A percentile compares a stretch with the other conserved stretches of the same genome.
Conservation (phyloP, 331 rosid genomes). For the Telfairia occidentalis region DNA sequence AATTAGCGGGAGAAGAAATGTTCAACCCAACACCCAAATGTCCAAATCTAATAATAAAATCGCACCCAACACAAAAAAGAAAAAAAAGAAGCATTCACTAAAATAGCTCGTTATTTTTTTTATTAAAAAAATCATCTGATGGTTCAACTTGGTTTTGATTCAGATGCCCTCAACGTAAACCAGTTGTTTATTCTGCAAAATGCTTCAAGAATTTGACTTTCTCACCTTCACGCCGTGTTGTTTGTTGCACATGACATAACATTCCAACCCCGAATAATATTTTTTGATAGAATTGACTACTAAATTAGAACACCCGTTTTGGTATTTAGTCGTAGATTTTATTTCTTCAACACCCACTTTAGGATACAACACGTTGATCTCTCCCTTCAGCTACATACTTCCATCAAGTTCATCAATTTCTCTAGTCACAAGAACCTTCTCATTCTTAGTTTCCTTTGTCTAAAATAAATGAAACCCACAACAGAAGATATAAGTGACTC, state of each 20-base stretch:
- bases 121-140: background rate
- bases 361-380: background rate
- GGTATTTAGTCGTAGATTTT: too few relatives aligned
- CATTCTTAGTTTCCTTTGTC: too few relatives aligned
- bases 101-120: slow-evolving; percentile 36
- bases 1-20: background rate
- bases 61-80: background rate
- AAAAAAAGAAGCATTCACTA: background rate
- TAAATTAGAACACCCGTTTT: too few relatives aligned
- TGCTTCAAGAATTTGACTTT: background rate
- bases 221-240: background rate
- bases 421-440: background rate
- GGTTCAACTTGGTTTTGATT: slow-evolving; percentile 3
- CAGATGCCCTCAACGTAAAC: background rate
- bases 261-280: background rate
- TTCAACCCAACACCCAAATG: background rate
- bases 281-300: background rate
- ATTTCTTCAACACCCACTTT: background rate
- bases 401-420: background rate
- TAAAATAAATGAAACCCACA: too few relatives aligned
- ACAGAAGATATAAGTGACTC: too few relatives aligned
- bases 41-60: background rate
- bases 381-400: background rate
- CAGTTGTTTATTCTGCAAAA: background rate
- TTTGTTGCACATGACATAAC: background rate